A percentile compares a stretch with the other conserved stretches of the same genome.
phyloP scores from a whole-genome alignment of 2,329 filamentous ascomycete species.

The Fusarium oxysporum region DNA sequence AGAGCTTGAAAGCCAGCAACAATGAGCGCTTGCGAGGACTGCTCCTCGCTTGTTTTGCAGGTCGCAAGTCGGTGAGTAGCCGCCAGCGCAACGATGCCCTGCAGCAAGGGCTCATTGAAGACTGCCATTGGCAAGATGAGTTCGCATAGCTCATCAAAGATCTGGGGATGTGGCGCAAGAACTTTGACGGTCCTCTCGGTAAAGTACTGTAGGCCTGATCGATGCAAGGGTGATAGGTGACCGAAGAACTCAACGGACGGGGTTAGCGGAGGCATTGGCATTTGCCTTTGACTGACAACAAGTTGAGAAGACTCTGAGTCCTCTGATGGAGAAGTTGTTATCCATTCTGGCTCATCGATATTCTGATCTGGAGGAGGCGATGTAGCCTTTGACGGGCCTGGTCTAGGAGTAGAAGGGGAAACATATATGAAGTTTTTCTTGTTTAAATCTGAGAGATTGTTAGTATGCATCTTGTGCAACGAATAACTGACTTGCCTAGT shows the following conservation, averaged over 20 bases:
- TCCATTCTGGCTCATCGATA: neutral
- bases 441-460: slow-evolving; percentile 19
- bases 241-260: slow-evolving; percentile 26
- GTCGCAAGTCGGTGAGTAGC: slow-evolving; percentile 31
- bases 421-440: slow-evolving; percentile 37
- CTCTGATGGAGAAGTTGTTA: neutral
- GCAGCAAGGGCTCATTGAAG: slow-evolving; percentile 29
- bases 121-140: slow-evolving; percentile 33
- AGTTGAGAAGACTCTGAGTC: neutral
- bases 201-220: slow-evolving; percentile 36
- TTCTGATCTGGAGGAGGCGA: neutral
- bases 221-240: slow-evolving; percentile 30
- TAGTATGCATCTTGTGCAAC: neutral
- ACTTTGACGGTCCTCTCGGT: slow-evolving; percentile 32
- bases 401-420: slow-evolving; percentile 19
- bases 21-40: slow-evolving; percentile 19
- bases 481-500: neutral
- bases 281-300: neutral
- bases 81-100: slow-evolving; percentile 31
- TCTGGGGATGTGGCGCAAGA: slow-evolving; percentile 29
- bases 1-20: slow-evolving; percentile 34
- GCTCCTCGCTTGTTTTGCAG: slow-evolving; percentile 30
- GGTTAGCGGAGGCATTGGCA: neutral
- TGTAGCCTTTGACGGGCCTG: neutral
- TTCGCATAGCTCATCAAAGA: slow-evolving; percentile 33